Conservation (phyloP, 805 yeast species). For the Pichia exigua region DNA sequence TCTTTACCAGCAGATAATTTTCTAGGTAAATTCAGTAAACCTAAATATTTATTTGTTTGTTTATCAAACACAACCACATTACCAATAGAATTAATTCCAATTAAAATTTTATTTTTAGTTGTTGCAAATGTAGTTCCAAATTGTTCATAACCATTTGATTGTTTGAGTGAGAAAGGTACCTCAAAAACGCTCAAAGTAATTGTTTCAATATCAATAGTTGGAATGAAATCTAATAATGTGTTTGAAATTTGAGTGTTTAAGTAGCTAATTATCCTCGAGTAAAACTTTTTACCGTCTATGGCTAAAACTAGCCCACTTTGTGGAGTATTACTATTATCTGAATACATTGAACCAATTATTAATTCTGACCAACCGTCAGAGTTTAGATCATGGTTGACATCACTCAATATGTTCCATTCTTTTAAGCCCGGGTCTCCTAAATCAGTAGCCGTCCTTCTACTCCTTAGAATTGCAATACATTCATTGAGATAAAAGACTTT, state of each 20-base stretch:
- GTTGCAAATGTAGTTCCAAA: conserved; percentile 33
- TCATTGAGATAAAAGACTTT: conserved; percentile 26
- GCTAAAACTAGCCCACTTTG: conserved; percentile 14
- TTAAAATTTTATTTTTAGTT: conserved; percentile 22
- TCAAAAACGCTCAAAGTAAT: conserved; percentile 4
- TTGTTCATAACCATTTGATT: conserved; percentile 31
- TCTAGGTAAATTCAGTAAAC: not conserved
- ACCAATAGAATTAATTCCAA: conserved; percentile 34
- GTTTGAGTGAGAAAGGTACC: conserved; percentile 16
- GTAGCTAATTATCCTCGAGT: not conserved
- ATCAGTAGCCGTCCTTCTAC: conserved; percentile 17
- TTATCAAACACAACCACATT: conserved; percentile 31
- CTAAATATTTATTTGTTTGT: not conserved
- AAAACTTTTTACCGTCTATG: conserved; percentile 14
- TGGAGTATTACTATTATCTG: conserved; percentile 22
- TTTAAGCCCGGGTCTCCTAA: conserved; percentile 38
- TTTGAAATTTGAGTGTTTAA: not conserved
- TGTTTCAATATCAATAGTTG: conserved; percentile 1
- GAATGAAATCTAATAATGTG: not conserved
- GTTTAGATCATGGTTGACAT: conserved; percentile 26
- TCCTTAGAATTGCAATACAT: conserved; percentile 16
- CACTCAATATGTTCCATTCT: conserved; percentile 32
- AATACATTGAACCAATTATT: conserved; percentile 36
- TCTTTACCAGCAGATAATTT: not conserved
- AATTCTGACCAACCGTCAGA: conserved; percentile 35